Evolutionary conservation across 2,329 filamentous ascomycete species (phyloP).

Genomic region (Nothophaeocryptopus gaeumannii): DNA sequence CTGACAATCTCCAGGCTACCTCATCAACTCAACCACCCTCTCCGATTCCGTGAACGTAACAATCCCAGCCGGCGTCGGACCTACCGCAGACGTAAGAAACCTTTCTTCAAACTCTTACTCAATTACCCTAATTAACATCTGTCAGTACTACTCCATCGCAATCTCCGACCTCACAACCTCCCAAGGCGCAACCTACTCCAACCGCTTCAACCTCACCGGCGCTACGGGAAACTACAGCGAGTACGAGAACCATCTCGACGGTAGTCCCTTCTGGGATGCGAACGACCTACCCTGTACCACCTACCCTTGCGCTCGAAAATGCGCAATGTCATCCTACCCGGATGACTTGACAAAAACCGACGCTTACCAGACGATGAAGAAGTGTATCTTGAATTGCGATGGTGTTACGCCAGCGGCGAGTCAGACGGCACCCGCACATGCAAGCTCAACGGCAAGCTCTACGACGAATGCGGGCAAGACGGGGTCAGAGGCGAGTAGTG

Average conservation of each 20-base stretch:
- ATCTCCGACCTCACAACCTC: conserved; percentile 27
- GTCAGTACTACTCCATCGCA: conserved; percentile 35
- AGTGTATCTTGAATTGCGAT: conserved; percentile 30
- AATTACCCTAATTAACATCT: no score
- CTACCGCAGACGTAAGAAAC: conserved; percentile 28
- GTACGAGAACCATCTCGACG: conserved; percentile 31
- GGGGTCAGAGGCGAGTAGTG: not conserved
- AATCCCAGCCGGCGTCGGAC: conserved; percentile 35
- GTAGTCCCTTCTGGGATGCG: conserved; percentile 32
- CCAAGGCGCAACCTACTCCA: conserved; percentile 26
- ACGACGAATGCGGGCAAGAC: not conserved
- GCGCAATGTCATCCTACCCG: conserved; percentile 29
- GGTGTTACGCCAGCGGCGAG: conserved; percentile 24
- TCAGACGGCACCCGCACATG: conserved; percentile 21
- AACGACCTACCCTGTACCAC: conserved; percentile 29
- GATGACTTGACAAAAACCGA: conserved; percentile 24
- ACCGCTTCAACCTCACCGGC: conserved; percentile 29
- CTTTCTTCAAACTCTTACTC: no score
- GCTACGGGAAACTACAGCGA: conserved; percentile 28
- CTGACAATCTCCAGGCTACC: conserved; percentile 28
- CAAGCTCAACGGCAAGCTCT: conserved; percentile 1
- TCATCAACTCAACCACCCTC: conserved; percentile 34
- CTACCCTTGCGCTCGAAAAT: conserved; percentile 32
- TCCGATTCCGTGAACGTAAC: conserved; percentile 28
- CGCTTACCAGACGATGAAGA: conserved; percentile 29